phyloP scores from a whole-genome alignment of 257 asterid genomes.

The Solanum dulcamara region DNA sequence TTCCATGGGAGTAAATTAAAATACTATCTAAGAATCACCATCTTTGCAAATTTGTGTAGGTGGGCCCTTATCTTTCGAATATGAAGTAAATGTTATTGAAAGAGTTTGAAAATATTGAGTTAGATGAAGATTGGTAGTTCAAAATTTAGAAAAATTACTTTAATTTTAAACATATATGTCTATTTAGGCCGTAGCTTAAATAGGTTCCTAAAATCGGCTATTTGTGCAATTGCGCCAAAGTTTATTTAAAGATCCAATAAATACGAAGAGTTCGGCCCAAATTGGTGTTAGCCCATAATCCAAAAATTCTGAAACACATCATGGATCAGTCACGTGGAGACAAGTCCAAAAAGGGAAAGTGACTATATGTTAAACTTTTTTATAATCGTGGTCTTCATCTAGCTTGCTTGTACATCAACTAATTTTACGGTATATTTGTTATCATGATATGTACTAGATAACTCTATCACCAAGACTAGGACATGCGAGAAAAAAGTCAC shows the following conservation, averaged over 20 bases:
- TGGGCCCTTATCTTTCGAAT: too few relatives aligned
- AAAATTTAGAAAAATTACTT: not conserved
- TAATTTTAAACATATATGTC: not conserved
- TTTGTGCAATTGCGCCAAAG: not conserved
- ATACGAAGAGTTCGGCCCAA: not conserved
- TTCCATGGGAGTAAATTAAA: not conserved
- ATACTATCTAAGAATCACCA: too few relatives aligned
- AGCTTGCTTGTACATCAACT: too few relatives aligned
- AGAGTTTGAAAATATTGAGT: not conserved
- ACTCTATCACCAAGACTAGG: too few relatives aligned
- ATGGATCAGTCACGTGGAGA: not conserved
- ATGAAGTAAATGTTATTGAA: not conserved
- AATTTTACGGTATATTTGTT: too few relatives aligned
- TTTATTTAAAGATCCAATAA: not conserved
- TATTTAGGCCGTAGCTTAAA: not conserved
- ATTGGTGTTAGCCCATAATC: not conserved
- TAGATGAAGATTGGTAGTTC: fast-evolving
- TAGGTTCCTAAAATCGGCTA: not conserved
- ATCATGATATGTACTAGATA: too few relatives aligned
- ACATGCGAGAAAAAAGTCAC: too few relatives aligned
- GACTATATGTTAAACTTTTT: too few relatives aligned
- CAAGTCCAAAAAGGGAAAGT: not conserved
- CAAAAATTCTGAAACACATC: not conserved
- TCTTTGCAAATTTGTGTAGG: too few relatives aligned
- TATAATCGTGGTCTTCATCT: too few relatives aligned